Evolutionary conservation across 2,329 filamentous ascomycete genomes (phyloP).

Genomic region (Penicillium sp.): DNA sequence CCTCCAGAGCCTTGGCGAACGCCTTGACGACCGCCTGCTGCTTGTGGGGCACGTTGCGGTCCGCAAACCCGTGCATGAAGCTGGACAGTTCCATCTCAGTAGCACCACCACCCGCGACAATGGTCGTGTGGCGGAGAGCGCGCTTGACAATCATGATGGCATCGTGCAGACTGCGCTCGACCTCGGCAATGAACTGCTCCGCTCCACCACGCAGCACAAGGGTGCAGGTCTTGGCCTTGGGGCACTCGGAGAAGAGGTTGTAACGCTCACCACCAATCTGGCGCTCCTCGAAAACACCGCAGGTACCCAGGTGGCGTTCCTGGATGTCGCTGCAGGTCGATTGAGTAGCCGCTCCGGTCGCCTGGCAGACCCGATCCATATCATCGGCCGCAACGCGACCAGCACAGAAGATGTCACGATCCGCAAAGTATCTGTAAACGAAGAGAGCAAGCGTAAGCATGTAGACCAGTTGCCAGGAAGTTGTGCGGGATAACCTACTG

Average conservation of each 20-base stretch:
- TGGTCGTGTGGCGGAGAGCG: conserved; percentile 84
- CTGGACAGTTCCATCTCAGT: conserved; percentile 94
- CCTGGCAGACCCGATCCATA: conserved; percentile 90
- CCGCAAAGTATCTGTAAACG: conserved; percentile 64
- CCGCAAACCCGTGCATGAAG: conserved; percentile 84
- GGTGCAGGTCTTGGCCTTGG: conserved; percentile 91
- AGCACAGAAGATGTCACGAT: conserved; percentile 96
- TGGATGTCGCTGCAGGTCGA: conserved; percentile 95
- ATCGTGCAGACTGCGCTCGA: conserved; percentile 93
- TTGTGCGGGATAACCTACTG: no score
- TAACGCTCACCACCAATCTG: conserved; percentile 96
- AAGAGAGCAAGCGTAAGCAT: no score
- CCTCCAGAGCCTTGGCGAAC: conserved; percentile 92
- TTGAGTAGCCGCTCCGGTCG: conserved; percentile 83
- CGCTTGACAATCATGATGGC: conserved; percentile 99
- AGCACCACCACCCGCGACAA: conserved; percentile 90
- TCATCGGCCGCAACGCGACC: conserved; percentile 85
- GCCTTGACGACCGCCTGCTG: conserved; percentile 96
- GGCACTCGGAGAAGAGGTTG: conserved; percentile 97
- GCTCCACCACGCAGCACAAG: conserved; percentile 88
- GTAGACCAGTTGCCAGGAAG: no score
- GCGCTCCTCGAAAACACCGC: conserved; percentile 83
- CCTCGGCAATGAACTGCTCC: conserved; percentile 98
- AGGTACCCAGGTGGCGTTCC: conserved; percentile 78
- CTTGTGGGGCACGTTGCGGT: conserved; percentile 86